These are phyloP conservation scores for Tolypocladium tropicale DNA, from an alignment of 2,329 filamentous ascomycete species.

Conservation along the genomic window DNA sequence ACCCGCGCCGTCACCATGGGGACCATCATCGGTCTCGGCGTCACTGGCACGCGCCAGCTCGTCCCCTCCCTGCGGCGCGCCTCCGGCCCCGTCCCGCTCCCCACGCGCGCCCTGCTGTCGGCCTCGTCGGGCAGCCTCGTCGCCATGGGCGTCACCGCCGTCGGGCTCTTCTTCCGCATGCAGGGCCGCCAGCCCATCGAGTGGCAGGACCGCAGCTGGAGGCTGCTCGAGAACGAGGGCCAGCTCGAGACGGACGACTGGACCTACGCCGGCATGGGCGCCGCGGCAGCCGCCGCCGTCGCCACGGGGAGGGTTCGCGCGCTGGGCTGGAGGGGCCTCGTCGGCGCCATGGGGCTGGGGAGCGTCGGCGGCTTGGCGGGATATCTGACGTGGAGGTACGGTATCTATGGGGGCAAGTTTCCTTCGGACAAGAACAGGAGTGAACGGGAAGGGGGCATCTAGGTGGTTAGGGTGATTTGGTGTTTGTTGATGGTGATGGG, in stretches of 20 bases:
- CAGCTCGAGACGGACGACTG: conserved; percentile 49
- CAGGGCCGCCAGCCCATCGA: conserved; percentile 46
- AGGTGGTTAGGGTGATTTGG: neutral
- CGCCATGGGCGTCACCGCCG: conserved; percentile 30
- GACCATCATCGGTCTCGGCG: conserved; percentile 33
- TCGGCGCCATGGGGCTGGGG: conserved; percentile 37
- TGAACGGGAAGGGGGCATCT: conserved; percentile 7
- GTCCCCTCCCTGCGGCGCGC: conserved; percentile 17
- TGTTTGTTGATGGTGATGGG: neutral
- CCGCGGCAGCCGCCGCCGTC: conserved; percentile 21
- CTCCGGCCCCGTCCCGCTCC: conserved; percentile 16
- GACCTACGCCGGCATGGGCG: conserved; percentile 33
- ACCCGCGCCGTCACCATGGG: conserved; percentile 44
- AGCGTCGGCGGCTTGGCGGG: conserved; percentile 37
- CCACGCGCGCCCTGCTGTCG: conserved; percentile 30
- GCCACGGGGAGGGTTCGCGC: conserved; percentile 15
- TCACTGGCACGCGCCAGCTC: conserved; percentile 22
- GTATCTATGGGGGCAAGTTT: conserved; percentile 32
- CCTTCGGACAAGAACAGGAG: conserved; percentile 13
- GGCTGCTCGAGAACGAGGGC: conserved; percentile 45
- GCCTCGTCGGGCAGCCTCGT: conserved; percentile 34
- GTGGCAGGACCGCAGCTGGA: conserved; percentile 54
- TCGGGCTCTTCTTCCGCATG: conserved; percentile 40
- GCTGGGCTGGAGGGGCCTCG: conserved; percentile 26
- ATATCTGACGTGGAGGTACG: conserved; percentile 40